Conservation (phyloP, 2,329 filamentous ascomycete genomes). For the Aspergillus caelatus region DNA sequence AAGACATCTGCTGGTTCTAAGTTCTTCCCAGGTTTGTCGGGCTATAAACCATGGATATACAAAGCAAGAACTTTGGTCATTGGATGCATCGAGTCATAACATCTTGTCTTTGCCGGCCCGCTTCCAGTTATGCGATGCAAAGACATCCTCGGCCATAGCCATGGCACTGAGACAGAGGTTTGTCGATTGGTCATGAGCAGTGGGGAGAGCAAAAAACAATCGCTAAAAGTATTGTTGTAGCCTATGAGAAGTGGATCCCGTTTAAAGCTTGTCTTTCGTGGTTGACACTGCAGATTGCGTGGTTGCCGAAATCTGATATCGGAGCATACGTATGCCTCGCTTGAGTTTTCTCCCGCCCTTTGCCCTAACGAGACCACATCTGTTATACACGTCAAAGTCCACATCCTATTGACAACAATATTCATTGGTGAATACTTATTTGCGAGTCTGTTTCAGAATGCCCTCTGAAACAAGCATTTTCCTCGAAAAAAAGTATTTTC, state of each 20-base stretch:
- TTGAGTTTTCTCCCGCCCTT: not conserved
- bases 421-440: not conserved
- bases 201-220: not conserved
- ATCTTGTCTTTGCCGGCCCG: not conserved
- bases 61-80: not conserved
- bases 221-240: not conserved
- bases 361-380: not conserved
- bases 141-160: not conserved
- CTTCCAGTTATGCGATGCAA: not conserved
- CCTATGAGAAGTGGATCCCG: not conserved
- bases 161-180: not conserved
- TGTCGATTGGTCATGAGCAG: not conserved
- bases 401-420: not conserved
- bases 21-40: not conserved
- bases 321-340: conserved; percentile 4
- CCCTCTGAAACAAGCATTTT: not conserved
- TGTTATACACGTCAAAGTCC: not conserved
- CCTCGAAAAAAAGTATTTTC: not conserved
- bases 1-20: not conserved
- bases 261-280: not conserved
- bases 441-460: not conserved
- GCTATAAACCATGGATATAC: conserved; percentile 1
- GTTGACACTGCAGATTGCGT: conserved; percentile 4
- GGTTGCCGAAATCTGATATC: conserved; percentile 3
- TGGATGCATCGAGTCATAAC: not conserved